A percentile compares a stretch with the other conserved stretches of the same genome.
These are phyloP conservation scores for Tribonema minus DNA, from an alignment of 108 stramenopile species.

Conservation along the genomic window DNA sequence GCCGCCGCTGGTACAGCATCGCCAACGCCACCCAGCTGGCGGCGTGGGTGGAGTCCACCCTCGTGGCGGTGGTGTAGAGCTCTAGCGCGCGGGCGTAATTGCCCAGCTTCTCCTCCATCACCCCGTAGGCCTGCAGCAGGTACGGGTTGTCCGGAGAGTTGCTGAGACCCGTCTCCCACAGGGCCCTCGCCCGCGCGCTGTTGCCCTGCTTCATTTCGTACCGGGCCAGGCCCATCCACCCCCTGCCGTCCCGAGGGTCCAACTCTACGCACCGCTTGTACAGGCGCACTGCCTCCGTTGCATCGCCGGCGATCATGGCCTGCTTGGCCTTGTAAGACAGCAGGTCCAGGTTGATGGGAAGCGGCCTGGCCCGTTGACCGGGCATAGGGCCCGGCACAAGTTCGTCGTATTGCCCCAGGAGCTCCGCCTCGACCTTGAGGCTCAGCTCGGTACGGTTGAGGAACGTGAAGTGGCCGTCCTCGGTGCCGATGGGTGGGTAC, in stretches of 20 bases:
- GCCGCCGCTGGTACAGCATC: slow-evolving; percentile 1
- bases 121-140: slow-evolving; percentile 32
- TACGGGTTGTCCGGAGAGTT: slow-evolving; percentile 22
- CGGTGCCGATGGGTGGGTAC: too few relatives aligned
- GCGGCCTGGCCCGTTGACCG: neutral
- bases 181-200: neutral
- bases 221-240: slow-evolving; percentile 23
- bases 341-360: slow-evolving; percentile 28
- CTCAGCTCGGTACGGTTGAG: slow-evolving; percentile 25
- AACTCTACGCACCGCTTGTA: slow-evolving; percentile 22
- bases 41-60: slow-evolving; percentile 8
- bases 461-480: too few relatives aligned
- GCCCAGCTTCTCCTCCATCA: slow-evolving; percentile 31
- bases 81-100: slow-evolving; percentile 21
- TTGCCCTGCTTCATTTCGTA: neutral
- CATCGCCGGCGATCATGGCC: neutral
- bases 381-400: slow-evolving; percentile 4
- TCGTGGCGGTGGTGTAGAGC: neutral
- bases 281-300: neutral
- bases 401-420: slow-evolving; percentile 10
- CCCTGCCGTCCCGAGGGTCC: slow-evolving; percentile 27
- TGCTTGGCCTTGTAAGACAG: slow-evolving; percentile 11
- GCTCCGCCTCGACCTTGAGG: slow-evolving; percentile 22
- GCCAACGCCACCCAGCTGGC: slow-evolving; percentile 15
- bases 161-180: slow-evolving; percentile 14